A percentile compares a stretch with the other conserved stretches of the same genome.
Conservation (phyloP, 495 filamentous ascomycete species). For the Mytilinidion resinicola region DNA sequence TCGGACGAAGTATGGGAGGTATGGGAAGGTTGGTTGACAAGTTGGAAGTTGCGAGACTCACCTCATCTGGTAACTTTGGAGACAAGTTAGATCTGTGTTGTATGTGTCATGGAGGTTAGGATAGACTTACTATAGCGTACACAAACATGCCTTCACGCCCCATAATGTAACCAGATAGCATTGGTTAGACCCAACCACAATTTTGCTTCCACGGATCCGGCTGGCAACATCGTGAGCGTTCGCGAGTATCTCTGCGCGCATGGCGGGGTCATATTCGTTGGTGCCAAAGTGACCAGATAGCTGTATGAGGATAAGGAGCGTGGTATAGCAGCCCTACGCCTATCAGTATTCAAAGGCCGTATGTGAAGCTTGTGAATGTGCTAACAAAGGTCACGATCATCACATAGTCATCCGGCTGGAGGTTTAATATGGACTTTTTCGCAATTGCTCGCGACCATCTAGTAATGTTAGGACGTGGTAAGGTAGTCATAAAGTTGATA, state of each 20-base stretch:
- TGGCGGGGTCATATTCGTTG: neutral
- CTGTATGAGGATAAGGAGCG: constrained; percentile 3
- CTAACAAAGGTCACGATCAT: constrained; percentile 4
- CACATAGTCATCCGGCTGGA: neutral
- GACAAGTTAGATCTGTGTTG: neutral
- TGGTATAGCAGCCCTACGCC: neutral
- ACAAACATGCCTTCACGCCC: constrained; percentile 1
- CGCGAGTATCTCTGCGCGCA: neutral
- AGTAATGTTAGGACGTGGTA: neutral
- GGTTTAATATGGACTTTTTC: neutral
- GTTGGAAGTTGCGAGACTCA: neutral
- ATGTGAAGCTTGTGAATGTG: neutral
- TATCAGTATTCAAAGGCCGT: neutral
- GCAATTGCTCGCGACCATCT: neutral
- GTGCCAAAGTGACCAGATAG: neutral
- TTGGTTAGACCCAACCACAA: constrained; percentile 9
- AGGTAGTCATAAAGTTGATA: too few relatives aligned
- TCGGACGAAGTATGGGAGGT: too few relatives aligned
- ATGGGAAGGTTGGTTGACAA: too few relatives aligned
- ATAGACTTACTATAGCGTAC: constrained; percentile 2
- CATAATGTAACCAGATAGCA: constrained; percentile 1
- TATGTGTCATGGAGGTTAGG: neutral
- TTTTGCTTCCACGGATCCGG: constrained; percentile 2
- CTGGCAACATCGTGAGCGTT: constrained; percentile 1
- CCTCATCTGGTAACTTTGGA: neutral